Evolutionary conservation across 163 green algal genomes (phyloP).

Genomic region (Coccomyxa subellipsoidea): DNA sequence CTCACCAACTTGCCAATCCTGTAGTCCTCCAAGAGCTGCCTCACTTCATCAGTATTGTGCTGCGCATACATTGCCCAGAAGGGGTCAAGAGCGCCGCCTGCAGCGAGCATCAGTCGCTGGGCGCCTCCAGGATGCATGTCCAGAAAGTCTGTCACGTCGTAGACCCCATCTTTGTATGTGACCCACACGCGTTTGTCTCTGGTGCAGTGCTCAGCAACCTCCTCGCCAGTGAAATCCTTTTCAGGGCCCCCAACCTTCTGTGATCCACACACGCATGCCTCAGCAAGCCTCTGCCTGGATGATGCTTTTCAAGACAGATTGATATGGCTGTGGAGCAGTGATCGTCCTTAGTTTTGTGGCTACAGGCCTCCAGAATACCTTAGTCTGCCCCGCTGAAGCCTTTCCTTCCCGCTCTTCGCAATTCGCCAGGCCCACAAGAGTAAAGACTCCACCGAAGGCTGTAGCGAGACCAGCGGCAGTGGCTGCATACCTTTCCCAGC

Average conservation of each 20-base stretch:
- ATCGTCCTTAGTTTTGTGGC: too few species aligned
- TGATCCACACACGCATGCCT: neutral
- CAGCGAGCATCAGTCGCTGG: constrained; percentile 81
- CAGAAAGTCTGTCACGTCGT: constrained; percentile 83
- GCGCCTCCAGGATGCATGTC: constrained; percentile 76
- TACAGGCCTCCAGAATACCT: neutral
- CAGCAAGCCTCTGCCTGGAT: neutral
- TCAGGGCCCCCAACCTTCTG: neutral
- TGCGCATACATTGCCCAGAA: constrained; percentile 84
- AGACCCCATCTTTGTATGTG: constrained; percentile 81
- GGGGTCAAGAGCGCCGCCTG: constrained; percentile 80
- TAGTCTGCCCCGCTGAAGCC: neutral
- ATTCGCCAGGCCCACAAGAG: neutral
- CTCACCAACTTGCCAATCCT: constrained; percentile 69
- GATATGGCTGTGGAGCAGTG: too few species aligned
- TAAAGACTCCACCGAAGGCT: neutral
- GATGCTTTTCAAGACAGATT: too few species aligned
- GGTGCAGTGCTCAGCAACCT: constrained; percentile 77
- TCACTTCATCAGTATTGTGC: constrained; percentile 40
- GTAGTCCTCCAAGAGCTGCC: constrained; percentile 71
- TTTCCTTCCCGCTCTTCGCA: neutral
- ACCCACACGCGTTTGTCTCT: constrained; percentile 74
- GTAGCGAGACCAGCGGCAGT: neutral
- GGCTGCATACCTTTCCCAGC: neutral
- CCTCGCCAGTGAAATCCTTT: constrained; percentile 27